Base-by-base conservation (phyloP, 2,329 filamentous ascomycete species). In the Basipetospora chlamydospora region DNA sequence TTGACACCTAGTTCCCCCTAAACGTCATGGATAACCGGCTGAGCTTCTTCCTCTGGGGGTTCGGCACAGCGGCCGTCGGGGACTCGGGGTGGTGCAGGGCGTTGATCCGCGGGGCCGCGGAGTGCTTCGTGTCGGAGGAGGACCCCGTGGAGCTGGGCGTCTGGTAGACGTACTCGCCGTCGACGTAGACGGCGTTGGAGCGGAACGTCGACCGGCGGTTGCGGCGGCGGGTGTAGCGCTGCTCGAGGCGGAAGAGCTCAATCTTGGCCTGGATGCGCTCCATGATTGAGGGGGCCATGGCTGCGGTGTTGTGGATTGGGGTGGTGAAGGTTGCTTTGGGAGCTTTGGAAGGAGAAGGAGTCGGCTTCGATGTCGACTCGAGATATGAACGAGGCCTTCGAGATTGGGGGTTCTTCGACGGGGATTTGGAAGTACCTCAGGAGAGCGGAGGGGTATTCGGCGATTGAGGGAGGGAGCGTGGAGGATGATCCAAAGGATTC, bases 211-310 rank as follows among this genome's bases (percentile, higher is more conserved):
- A 87, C 56, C 88, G 84, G 48, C 88, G 83, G 49, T 76, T 61
- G 50, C 88, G 85, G 55, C 85, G 80, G 51, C 81, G 81, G 35
- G 87, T 92, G 67, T 96, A 96, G 49, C 85, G 80, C 64, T 95
- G 80, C 64, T 96, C 88, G 47, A 96, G 78, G 34, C 86, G 83
- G 68, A 93, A 90, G 52, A 96, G 75, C 67, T 96, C 86, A 50
- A 92, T 66, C 66, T 81, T 74, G 41, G 72, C 67, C 48, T 77
- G 67, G 54, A 77, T 68, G 54, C 69, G 66, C 42, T 73, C 66
- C 48, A 78, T 51, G 49, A 77, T 51, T 48, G 62, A 63, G 49
- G 64, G 59, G 35, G 61, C 63, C 64, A 68, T 68, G 46, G 33
- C 52, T 45, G 47, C 44, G 46, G 43, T 41, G 34, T 35, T 31